Conservation (phyloP, 768 basidiomycete species). For the Amanita pallidorosea region DNA sequence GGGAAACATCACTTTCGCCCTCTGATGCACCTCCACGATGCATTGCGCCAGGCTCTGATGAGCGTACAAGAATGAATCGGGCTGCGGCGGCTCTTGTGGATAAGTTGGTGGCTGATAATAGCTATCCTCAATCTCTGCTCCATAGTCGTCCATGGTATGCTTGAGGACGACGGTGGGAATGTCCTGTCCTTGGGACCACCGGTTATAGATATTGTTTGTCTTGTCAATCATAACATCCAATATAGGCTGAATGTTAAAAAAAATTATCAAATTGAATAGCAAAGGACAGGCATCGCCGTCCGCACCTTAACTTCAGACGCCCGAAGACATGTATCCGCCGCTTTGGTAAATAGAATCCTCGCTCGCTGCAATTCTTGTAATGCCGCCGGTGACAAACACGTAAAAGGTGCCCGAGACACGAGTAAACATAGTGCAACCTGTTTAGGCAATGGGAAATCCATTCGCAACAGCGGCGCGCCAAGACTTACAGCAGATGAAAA, state of each 20-base stretch:
- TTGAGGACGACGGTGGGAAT: conserved; percentile 30
- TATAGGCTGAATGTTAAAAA: conserved; percentile 22
- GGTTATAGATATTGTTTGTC: conserved; percentile 36
- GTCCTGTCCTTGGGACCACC: conserved; percentile 36
- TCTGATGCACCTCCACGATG: conserved; percentile 35
- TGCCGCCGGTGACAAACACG: conserved; percentile 51
- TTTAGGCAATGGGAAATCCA: not conserved
- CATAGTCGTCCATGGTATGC: conserved; percentile 21
- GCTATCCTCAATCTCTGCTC: conserved; percentile 11
- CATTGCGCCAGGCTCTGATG: conserved; percentile 35
- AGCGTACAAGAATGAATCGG: conserved; percentile 28
- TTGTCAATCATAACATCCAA: conserved; percentile 40
- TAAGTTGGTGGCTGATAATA: conserved; percentile 9
- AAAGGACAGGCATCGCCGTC: conserved; percentile 3
- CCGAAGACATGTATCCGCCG: conserved; percentile 33
- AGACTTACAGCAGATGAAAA: conserved; percentile 39
- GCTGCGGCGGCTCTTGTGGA: not conserved
- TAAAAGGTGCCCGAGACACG: conserved; percentile 57
- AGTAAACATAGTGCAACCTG: conserved; percentile 42
- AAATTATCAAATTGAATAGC: not conserved
- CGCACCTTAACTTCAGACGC: conserved; percentile 36
- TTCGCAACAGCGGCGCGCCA: not conserved
- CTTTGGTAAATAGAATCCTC: conserved; percentile 31
- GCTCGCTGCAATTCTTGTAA: conserved; percentile 50
- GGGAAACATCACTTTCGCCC: conserved; percentile 31